These are phyloP conservation scores for Argentina anserina DNA, from an alignment of 306 rosid species.

Conservation along the genomic window DNA sequence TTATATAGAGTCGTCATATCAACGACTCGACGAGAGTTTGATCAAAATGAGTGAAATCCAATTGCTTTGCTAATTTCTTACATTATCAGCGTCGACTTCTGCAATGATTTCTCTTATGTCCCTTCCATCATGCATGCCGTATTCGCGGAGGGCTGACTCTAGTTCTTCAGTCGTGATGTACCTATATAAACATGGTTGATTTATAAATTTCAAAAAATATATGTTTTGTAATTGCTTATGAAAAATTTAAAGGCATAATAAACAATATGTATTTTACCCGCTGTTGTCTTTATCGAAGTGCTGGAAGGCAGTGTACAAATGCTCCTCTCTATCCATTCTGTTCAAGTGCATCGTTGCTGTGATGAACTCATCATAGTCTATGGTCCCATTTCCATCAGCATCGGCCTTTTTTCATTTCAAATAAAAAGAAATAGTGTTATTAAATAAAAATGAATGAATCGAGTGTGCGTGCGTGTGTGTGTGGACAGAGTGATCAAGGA, in stretches of 20 bases:
- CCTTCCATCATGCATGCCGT: constrained; percentile 81
- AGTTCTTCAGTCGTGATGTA: constrained; percentile 80
- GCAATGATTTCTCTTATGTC: constrained; percentile 77
- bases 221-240: not conserved
- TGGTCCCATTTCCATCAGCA: constrained; percentile 94
- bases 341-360: constrained; percentile 97
- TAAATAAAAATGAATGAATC: not conserved
- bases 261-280: constrained; percentile 49
- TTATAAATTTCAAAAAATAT: not conserved
- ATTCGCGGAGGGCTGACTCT: constrained; percentile 86
- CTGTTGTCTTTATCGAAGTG: constrained; percentile 89
- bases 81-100: constrained; percentile 86
- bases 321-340: constrained; percentile 92
- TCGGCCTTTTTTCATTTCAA: constrained; percentile 65
- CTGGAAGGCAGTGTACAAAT: constrained; percentile 94
- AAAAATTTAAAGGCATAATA: not conserved
- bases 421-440: not conserved
- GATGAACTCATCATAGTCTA: constrained; percentile 95
- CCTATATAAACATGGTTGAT: constrained; percentile 23
- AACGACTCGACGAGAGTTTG: too few species aligned
- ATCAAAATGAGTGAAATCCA: not conserved
- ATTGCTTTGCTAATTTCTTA: constrained; percentile 28
- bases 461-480: too few species aligned
- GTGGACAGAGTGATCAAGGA: not conserved
- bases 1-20: too few species aligned